These are phyloP conservation scores for Marasmius oreades DNA, from an alignment of 1,284 basidiomycete genomes.

Conservation along the genomic window DNA sequence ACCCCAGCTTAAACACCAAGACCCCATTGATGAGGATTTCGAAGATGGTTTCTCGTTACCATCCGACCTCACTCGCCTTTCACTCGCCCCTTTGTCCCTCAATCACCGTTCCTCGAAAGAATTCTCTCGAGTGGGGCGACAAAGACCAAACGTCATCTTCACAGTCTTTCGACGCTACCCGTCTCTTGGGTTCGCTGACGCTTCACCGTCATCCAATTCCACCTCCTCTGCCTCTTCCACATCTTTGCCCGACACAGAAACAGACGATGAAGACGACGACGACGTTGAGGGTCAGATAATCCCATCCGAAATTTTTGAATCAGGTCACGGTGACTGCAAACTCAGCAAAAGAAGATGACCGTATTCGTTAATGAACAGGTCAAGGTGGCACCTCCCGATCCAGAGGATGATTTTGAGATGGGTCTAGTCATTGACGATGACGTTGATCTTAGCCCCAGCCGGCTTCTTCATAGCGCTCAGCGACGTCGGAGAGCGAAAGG, in stretches of 20 bases:
- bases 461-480: too few relatives aligned
- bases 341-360: conserved; percentile 69
- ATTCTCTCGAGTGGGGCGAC: conserved; percentile 80
- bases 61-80: too few relatives aligned
- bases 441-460: too few relatives aligned
- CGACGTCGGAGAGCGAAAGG: conserved; percentile 36
- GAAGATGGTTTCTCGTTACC: too few relatives aligned
- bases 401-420: too few relatives aligned
- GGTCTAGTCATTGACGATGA: too few relatives aligned
- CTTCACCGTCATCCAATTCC: conserved; percentile 70
- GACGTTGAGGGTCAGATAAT: conserved; percentile 78
- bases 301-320: conserved; percentile 69
- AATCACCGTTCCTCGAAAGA: conserved; percentile 72
- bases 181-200: conserved; percentile 66
- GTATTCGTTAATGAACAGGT: conserved; percentile 41
- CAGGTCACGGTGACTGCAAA: conserved; percentile 60
- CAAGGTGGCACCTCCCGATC: too few relatives aligned
- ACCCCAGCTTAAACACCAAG: conserved; percentile 29
- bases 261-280: conserved; percentile 62
- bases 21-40: too few relatives aligned
- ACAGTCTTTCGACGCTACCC: conserved; percentile 79
- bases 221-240: too few relatives aligned
- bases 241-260: conserved; percentile 66
- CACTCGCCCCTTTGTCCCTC: too few relatives aligned
- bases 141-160: conserved; percentile 77